These are phyloP conservation scores for Torulaspora microellipsoides DNA, from an alignment of 805 yeast genomes.

Conservation along the genomic window DNA sequence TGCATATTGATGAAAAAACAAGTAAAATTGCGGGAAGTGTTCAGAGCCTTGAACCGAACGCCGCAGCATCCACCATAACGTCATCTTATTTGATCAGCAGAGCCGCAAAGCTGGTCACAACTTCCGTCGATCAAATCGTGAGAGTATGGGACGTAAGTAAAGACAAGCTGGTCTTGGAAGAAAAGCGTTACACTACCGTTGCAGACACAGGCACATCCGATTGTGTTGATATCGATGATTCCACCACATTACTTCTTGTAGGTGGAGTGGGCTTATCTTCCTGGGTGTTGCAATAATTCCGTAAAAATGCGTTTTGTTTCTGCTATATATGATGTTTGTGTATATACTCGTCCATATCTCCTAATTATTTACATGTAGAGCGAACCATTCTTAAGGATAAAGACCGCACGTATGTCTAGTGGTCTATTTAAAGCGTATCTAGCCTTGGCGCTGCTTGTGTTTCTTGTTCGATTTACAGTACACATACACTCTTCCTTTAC, in stretches of 20 bases:
- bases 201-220: conserved; percentile 87
- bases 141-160: conserved; percentile 53
- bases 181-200: conserved; percentile 63
- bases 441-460: conserved; percentile 92
- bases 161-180: conserved; percentile 29
- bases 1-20: conserved; percentile 30
- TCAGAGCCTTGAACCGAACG: conserved; percentile 41
- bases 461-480: conserved; percentile 89
- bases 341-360: neutral
- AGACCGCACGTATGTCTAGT: too few species aligned
- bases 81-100: conserved; percentile 42
- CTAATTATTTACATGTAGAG: conserved; percentile 8
- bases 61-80: conserved; percentile 87
- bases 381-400: neutral
- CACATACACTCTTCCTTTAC: conserved; percentile 92
- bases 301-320: too few species aligned
- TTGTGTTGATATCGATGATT: conserved; percentile 28
- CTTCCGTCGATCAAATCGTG: conserved; percentile 81
- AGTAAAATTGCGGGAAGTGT: conserved; percentile 22
- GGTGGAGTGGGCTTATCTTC: conserved; percentile 82
- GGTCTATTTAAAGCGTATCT: neutral
- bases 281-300: too few species aligned
- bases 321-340: too few species aligned
- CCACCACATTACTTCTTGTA: conserved; percentile 39
- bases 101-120: conserved; percentile 43